Percentiles rank a stretch among this genome's conserved stretches.
These are phyloP conservation scores for Exophiala dermatitidis DNA, from an alignment of 2,329 filamentous ascomycete species.

Conservation along the genomic window DNA sequence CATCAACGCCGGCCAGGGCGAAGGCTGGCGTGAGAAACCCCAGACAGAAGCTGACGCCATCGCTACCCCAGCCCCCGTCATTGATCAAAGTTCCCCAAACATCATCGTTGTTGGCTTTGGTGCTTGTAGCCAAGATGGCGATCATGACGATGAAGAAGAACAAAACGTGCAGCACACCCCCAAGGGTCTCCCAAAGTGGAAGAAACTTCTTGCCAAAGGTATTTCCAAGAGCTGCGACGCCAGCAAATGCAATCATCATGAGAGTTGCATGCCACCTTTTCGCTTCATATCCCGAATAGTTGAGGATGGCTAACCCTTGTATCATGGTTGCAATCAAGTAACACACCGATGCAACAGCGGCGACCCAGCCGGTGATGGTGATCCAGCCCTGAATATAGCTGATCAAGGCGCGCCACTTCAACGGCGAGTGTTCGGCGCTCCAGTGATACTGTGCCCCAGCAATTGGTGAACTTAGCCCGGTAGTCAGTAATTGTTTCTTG, in stretches of 20 bases:
- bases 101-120: slow-evolving; percentile 31
- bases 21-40: slow-evolving; percentile 33
- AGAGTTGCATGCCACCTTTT: slow-evolving; percentile 38
- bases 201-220: slow-evolving; percentile 31
- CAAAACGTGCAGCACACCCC: slow-evolving; percentile 31
- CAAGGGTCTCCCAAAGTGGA: slow-evolving; percentile 28
- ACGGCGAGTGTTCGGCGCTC: slow-evolving; percentile 33
- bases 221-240: slow-evolving; percentile 30
- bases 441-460: slow-evolving; percentile 38
- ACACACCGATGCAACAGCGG: slow-evolving; percentile 32
- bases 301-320: slow-evolving; percentile 34
- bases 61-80: slow-evolving; percentile 39
- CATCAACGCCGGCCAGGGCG: slow-evolving; percentile 28
- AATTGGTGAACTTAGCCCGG: slow-evolving; percentile 31
- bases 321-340: slow-evolving; percentile 33
- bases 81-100: slow-evolving; percentile 44
- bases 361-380: slow-evolving; percentile 35
- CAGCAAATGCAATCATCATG: slow-evolving; percentile 34
- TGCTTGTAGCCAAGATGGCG: slow-evolving; percentile 32
- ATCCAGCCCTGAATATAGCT: slow-evolving; percentile 31
- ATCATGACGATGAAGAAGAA: slow-evolving; percentile 36
- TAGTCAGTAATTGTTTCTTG: background rate
- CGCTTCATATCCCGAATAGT: slow-evolving; percentile 32
- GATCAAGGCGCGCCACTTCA: slow-evolving; percentile 7
- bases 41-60: slow-evolving; percentile 42